Percentiles rank a stretch among this genome's conserved stretches.
These are phyloP conservation scores for Fusarium phyllophilum DNA, from an alignment of 2,329 filamentous ascomycete genomes.

Conservation along the genomic window DNA sequence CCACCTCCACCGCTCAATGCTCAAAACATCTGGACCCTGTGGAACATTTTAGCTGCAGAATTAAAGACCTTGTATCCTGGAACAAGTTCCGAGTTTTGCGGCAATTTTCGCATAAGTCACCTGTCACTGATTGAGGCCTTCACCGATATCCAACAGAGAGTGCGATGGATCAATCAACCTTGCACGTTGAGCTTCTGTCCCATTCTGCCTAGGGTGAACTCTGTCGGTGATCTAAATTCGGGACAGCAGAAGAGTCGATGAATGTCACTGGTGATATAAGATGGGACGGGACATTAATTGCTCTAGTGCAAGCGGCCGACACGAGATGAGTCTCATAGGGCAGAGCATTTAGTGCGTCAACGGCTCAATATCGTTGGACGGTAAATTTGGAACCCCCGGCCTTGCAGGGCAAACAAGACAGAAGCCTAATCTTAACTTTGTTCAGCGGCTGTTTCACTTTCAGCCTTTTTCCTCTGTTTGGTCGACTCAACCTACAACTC, in stretches of 20 bases:
- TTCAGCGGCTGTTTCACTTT: constrained; percentile 32
- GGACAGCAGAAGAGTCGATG: not conserved
- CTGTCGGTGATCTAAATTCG: not conserved
- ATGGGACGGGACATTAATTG: not conserved
- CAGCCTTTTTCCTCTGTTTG: constrained; percentile 16
- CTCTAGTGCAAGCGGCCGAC: constrained; percentile 6
- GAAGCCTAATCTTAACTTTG: constrained; percentile 41
- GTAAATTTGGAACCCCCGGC: constrained; percentile 28
- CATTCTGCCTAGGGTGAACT: not conserved
- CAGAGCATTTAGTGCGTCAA: constrained; percentile 13
- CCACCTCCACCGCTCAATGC: constrained; percentile 20
- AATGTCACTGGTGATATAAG: not conserved
- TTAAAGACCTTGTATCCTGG: not conserved
- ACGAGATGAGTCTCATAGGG: constrained; percentile 10
- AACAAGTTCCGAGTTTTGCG: not conserved
- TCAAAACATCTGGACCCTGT: not conserved
- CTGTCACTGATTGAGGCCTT: not conserved
- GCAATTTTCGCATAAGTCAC: constrained; percentile 13
- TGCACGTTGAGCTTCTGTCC: constrained; percentile 1
- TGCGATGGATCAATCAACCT: constrained; percentile 3
- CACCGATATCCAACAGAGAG: not conserved
- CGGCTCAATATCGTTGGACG: constrained; percentile 18
- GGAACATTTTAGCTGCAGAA: constrained; percentile 13
- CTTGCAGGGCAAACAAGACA: constrained; percentile 21
- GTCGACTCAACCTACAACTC: constrained; percentile 1